Evolutionary conservation across 768 basidiomycete species (phyloP).

Genomic region (Termitomyces sp.): DNA sequence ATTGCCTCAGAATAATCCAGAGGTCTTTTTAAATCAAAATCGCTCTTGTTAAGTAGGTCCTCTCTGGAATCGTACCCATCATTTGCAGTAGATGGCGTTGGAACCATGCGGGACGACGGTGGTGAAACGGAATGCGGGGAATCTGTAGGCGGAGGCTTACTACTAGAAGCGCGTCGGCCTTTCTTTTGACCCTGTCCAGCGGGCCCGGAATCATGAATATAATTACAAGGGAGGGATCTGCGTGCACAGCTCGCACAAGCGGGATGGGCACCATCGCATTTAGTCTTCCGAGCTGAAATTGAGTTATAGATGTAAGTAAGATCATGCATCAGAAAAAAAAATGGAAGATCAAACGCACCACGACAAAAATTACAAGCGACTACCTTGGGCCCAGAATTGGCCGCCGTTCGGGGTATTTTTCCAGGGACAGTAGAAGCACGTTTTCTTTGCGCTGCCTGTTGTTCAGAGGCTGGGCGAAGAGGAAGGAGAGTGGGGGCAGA

Average conservation of each 20-base stretch:
- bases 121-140: conserved; percentile 50
- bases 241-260: conserved; percentile 81
- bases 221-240: conserved; percentile 72
- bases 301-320: conserved; percentile 1
- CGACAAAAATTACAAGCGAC: conserved; percentile 89
- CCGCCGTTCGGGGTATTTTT: conserved; percentile 52
- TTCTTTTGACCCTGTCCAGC: conserved; percentile 40
- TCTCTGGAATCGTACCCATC: conserved; percentile 37
- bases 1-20: conserved; percentile 48
- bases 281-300: conserved; percentile 77
- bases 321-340: neutral
- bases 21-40: conserved; percentile 58
- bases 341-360: conserved; percentile 38
- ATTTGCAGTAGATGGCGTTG: conserved; percentile 42
- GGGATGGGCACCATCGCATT: conserved; percentile 86
- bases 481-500: conserved; percentile 62
- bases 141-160: conserved; percentile 37
- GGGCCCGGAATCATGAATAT: conserved; percentile 59
- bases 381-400: conserved; percentile 77
- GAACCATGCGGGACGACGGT: conserved; percentile 53
- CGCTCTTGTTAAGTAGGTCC: conserved; percentile 40
- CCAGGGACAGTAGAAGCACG: conserved; percentile 68
- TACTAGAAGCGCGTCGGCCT: conserved; percentile 52
- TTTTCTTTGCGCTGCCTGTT: conserved; percentile 65
- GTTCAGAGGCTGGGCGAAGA: conserved; percentile 62